Base-by-base conservation (phyloP, 1,139 yeast genomes). In the Arxiozyma slooffiae region DNA sequence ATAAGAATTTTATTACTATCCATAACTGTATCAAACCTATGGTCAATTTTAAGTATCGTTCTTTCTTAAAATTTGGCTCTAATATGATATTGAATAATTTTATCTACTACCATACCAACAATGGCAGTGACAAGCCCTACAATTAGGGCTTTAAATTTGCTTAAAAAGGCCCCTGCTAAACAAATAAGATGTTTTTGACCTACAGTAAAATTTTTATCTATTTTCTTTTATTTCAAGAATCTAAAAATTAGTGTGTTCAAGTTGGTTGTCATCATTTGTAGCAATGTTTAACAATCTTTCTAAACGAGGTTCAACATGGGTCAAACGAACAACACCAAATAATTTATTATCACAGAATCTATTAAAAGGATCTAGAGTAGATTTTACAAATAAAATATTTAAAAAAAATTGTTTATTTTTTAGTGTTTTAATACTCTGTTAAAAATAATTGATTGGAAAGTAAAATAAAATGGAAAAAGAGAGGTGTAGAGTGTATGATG, bases 101-200 rank as follows among this genome's bases (percentile, higher is more conserved):
- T 76, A 60, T 85, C 95, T 0, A 95, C 85, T 61, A 83, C 84
- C 20, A 82, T 80, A 64, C 86, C 95, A 34, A 86, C 90, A 2
- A 92, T 84, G 0, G 95, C 90, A 0, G 95, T 86, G 0, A 95
- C 95, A 66, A 86, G 95, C 62, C 86, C 95, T 46, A 86, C 69
- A 20, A 86, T 78, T 52, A 86, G 69, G 30, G 85, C 77, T 53
- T 76, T 79, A 2, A 88, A 79, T 16, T 76, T 73, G 51, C 75
- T 76, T 55, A 85, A 70, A 46, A 86, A 69, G 0, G 90, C 94
- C 51, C 95, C 74, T 0, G 90, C 86, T 37, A 86, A 70, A 57
- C 92, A 85, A 67, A 86, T 70, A 47, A 86, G 69, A 66, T 86
- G 95, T 46, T 86, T 73, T 64, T 86, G 94, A 1, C 95, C 95